A percentile compares a stretch with the other conserved stretches of the same genome.
phyloP scores from a whole-genome alignment of 495 filamentous ascomycete genomes.

The Polyplosphaeria fusca region DNA sequence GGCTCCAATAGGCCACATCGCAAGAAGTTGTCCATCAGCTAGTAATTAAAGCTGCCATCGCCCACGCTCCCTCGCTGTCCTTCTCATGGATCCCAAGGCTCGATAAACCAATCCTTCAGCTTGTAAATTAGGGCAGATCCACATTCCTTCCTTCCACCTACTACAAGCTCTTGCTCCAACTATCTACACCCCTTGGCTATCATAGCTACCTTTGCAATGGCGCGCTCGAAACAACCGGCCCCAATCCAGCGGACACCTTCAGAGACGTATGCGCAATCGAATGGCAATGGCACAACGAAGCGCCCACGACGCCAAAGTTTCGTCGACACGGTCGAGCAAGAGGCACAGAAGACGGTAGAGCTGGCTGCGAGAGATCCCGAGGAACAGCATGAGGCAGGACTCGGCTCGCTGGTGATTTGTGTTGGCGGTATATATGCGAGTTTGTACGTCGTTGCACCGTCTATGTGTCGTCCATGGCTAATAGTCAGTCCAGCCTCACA shows the following conservation, averaged over 20 bases:
- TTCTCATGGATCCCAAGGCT: no score
- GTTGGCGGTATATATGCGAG: conserved; percentile 92
- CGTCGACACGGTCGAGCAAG: conserved; percentile 6
- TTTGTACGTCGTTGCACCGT: conserved; percentile 61
- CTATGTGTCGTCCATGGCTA: not conserved
- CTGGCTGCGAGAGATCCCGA: conserved; percentile 12
- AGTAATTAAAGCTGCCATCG: no score
- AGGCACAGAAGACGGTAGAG: conserved; percentile 12
- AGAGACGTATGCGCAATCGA: conserved; percentile 29
- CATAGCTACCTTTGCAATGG: no score
- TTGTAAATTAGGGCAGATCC: no score
- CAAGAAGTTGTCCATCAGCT: no score
- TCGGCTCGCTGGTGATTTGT: conserved; percentile 76
- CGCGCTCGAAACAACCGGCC: no score
- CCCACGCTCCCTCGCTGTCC: no score
- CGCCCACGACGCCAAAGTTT: conserved; percentile 5
- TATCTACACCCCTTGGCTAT: no score
- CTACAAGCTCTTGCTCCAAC: no score
- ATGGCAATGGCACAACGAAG: conserved; percentile 24
- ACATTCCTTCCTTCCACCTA: no score
- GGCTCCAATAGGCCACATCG: no score
- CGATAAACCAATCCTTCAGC: no score
- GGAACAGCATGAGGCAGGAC: conserved; percentile 47
- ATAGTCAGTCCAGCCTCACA: conserved; percentile 60
- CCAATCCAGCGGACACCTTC: conserved; percentile 31